Evolutionary conservation across 257 asterid species (phyloP).

Genomic region (Nicotiana obtusifolia): DNA sequence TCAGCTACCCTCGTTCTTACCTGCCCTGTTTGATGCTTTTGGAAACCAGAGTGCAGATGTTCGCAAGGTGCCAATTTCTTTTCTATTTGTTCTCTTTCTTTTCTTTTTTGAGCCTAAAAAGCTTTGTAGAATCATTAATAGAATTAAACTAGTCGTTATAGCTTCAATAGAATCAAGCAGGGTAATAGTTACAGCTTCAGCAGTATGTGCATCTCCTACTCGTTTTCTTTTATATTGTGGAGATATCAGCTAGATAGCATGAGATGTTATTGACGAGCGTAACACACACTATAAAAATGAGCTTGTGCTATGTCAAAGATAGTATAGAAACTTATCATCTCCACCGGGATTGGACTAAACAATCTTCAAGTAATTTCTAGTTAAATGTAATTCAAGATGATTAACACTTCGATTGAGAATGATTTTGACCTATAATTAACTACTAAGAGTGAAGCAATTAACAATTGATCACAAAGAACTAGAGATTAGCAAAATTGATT

Average conservation of each 20-base stretch:
- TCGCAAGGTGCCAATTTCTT: conserved; percentile 60
- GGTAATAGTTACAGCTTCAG: neutral
- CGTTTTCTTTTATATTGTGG: neutral
- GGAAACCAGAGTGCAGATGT: conserved; percentile 99
- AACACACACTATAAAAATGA: no score
- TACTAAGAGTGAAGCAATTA: no score
- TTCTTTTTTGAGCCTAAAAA: neutral
- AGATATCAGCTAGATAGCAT: neutral
- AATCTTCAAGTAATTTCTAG: no score
- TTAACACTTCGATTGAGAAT: no score
- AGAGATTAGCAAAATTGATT: no score
- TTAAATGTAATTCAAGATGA: no score
- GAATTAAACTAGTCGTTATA: neutral
- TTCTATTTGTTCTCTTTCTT: neutral
- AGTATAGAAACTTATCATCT: no score
- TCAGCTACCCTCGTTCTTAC: conserved; percentile 84
- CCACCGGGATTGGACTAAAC: no score
- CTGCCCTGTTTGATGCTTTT: conserved; percentile 94
- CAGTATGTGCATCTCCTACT: neutral
- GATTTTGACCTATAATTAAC: no score
- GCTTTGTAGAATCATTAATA: neutral
- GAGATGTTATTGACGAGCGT: neutral
- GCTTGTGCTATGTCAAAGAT: no score
- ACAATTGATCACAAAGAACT: no score
- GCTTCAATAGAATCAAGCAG: neutral